phyloP scores from a whole-genome alignment of 192 early-diverging fungal genomes.

The Backusella liffmaniae region DNA sequence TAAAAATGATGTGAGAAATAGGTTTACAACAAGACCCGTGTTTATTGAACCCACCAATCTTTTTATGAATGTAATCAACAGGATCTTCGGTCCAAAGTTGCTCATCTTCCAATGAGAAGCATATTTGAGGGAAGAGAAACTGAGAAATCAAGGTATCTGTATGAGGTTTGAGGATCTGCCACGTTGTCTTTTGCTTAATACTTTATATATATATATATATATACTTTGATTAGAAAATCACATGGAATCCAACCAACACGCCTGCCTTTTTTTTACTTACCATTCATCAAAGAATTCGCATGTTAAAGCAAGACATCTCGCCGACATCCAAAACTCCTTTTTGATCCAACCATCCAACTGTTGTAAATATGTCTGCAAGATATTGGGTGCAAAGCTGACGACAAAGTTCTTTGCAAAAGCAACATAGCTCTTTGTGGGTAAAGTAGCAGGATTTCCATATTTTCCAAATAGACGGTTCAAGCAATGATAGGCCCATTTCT shows the following conservation, averaged over 20 bases:
- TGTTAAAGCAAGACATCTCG: slow-evolving; percentile 65
- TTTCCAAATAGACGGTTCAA: slow-evolving; percentile 79
- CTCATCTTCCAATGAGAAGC: slow-evolving; percentile 81
- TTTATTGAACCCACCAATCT: slow-evolving; percentile 44
- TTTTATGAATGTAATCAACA: slow-evolving; percentile 87
- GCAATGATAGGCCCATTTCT: slow-evolving; percentile 92
- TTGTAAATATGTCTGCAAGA: slow-evolving; percentile 77
- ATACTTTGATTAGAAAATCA: background rate
- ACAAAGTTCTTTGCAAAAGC: slow-evolving; percentile 83
- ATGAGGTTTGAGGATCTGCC: slow-evolving; percentile 88
- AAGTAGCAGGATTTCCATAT: slow-evolving; percentile 69
- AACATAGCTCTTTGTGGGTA: slow-evolving; percentile 48
- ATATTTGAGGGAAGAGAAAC: slow-evolving; percentile 91
- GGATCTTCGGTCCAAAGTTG: slow-evolving; percentile 92
- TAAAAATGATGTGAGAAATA: background rate
- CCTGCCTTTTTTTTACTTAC: slow-evolving; percentile 27
- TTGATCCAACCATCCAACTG: slow-evolving; percentile 81
- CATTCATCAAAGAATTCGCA: slow-evolving; percentile 78
- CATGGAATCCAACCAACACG: too few relatives aligned
- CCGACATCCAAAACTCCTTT: slow-evolving; percentile 69
- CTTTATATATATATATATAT: slow-evolving; percentile 28
- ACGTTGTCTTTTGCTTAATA: slow-evolving; percentile 86
- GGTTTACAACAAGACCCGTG: background rate
- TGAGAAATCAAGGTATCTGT: slow-evolving; percentile 74
- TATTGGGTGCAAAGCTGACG: slow-evolving; percentile 85